Conservation (phyloP, 768 basidiomycete genomes). For the Dentipellis fragilis region DNA sequence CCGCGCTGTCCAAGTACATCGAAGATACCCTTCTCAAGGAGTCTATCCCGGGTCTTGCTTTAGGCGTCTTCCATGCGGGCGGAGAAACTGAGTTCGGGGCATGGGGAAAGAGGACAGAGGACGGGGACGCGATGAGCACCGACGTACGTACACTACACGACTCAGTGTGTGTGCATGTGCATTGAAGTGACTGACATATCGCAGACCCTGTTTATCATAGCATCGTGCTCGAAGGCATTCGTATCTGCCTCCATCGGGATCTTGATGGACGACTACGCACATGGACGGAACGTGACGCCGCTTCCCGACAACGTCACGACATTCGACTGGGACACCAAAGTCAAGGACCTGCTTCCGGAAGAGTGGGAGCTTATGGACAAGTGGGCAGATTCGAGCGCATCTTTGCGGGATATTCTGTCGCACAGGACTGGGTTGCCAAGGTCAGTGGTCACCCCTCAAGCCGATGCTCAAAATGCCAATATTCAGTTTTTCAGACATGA, state of each 20-base stretch:
- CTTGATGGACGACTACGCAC: slow-evolving; percentile 5
- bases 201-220: slow-evolving; percentile 6
- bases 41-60: slow-evolving; percentile 1
- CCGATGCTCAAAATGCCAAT: not conserved
- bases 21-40: not conserved
- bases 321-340: slow-evolving; percentile 4
- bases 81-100: slow-evolving; percentile 1
- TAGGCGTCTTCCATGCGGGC: slow-evolving; percentile 5
- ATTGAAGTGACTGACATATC: not conserved
- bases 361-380: slow-evolving; percentile 28
- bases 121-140: slow-evolving; percentile 7
- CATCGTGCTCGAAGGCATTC: slow-evolving; percentile 7
- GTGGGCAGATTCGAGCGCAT: slow-evolving; percentile 21
- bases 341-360: not conserved
- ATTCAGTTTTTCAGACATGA: slow-evolving; percentile 3
- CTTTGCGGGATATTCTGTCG: slow-evolving; percentile 22
- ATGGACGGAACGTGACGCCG: slow-evolving; percentile 2
- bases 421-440: slow-evolving; percentile 24
- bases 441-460: slow-evolving; percentile 6
- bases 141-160: slow-evolving; percentile 3
- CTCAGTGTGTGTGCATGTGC: too few relatives aligned
- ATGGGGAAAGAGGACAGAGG: slow-evolving; percentile 8
- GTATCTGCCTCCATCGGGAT: slow-evolving; percentile 2
- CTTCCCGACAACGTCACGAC: not conserved
- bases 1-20: not conserved